A percentile compares a stretch with the other conserved stretches of the same genome.
Evolutionary conservation across 2,329 filamentous ascomycete genomes (phyloP).

Genomic region (Diaporthe sp.): DNA sequence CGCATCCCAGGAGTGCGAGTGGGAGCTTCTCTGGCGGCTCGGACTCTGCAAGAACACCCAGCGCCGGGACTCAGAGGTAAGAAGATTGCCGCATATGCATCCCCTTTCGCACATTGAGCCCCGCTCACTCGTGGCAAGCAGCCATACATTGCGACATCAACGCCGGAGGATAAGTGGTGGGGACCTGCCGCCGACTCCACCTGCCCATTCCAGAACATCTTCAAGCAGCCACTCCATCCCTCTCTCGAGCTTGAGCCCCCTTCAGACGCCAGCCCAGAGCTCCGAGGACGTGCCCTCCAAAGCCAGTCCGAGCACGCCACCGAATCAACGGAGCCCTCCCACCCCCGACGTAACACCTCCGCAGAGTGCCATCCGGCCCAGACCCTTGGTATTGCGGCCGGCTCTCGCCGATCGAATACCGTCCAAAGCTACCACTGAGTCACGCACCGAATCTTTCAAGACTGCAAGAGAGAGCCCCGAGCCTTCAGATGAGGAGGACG

Average conservation of each 20-base stretch:
- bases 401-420: conserved; percentile 58
- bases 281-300: conserved; percentile 50
- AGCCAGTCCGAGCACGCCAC: conserved; percentile 66
- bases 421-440: conserved; percentile 67
- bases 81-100: not conserved
- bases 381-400: conserved; percentile 58
- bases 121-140: conserved; percentile 49
- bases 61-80: conserved; percentile 29
- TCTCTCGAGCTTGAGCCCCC: conserved; percentile 53
- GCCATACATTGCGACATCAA: conserved; percentile 54
- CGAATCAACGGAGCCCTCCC: conserved; percentile 74
- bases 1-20: conserved; percentile 47
- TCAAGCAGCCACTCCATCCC: conserved; percentile 60
- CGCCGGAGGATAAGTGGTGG: conserved; percentile 54
- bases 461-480: conserved; percentile 75
- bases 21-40: conserved; percentile 31
- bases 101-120: conserved; percentile 34
- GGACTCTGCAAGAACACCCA: conserved; percentile 30
- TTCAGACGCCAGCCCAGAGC: conserved; percentile 51
- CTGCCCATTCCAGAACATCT: conserved; percentile 68
- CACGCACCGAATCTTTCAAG: conserved; percentile 76
- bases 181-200: conserved; percentile 71
- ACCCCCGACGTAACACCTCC: conserved; percentile 83
- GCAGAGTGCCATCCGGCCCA: conserved; percentile 51
- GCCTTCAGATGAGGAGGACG: conserved; percentile 70